Evolutionary conservation across 441 rosid species (phyloP), one percentile per base, ranked within the genome.

Genomic region (Sinapis alba): DNA sequence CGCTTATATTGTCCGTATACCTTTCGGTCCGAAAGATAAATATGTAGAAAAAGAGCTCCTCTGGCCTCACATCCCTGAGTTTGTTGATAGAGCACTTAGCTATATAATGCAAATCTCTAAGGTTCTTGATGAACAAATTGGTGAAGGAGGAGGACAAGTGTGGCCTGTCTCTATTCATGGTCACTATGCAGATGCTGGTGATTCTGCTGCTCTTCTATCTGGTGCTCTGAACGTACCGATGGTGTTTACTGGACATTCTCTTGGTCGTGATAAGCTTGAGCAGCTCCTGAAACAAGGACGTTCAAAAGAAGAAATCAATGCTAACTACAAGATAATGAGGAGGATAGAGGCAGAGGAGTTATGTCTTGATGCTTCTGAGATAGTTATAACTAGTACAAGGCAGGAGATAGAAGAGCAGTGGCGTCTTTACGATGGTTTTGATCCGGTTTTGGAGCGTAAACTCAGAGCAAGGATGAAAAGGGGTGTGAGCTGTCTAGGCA

Each of bases 131-230:
- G 98, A 93, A 76, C 89, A 93, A 81, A 82, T 85, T 81, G 88
- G 88, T 71, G 82, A 80, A 12, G 97, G 91, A 60, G 82, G 81
- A 13, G 97, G 91, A 63, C 72, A 94, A 51, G 78, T 93, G 68
- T 96, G 99, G 99, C 99, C 97, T 12, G 90, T 87, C 76, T 92
- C 96, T 34, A 89, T 93, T 78, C 99, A 96, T 69, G 99, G 99
- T n/a, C 99, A 96, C 79, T 96, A 91, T 81, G 97, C 98, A 59
- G 99, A 96, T 85, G 97, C 98, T 26, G 99, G 98, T 54, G 91
- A 96, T 71, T 88, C 97, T 15, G 88, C 92, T 41, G 94, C 98
- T 65, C 97, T 93, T 84, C 76, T 96, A 43, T 89, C 99, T 74
- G 99, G 99, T 12, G 94, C 96, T 80, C 74, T 93, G 34, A 96